Evolutionary conservation across 2,329 filamentous ascomycete genomes (phyloP).

Genomic region (Claviceps sp.): DNA sequence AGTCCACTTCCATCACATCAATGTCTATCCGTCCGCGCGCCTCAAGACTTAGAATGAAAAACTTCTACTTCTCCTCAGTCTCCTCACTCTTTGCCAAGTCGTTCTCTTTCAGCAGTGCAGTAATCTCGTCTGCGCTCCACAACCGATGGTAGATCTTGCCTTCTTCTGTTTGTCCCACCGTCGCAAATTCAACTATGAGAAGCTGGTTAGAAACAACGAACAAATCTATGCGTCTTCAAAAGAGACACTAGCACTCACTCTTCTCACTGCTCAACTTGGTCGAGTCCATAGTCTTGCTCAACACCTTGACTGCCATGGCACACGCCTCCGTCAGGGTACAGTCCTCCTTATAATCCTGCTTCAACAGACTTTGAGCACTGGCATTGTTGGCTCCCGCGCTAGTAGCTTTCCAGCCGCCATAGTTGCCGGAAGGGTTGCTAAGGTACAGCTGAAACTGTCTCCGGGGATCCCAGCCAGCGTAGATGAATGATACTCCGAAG

Average conservation of each 20-base stretch:
- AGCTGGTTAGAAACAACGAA: constrained; percentile 8
- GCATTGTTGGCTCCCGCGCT: constrained; percentile 97
- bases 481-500: constrained; percentile 98
- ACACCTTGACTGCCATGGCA: constrained; percentile 91
- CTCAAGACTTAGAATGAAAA: neutral
- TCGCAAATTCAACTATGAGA: constrained; percentile 81
- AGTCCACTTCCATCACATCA: constrained; percentile 5
- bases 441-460: constrained; percentile 98
- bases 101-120: constrained; percentile 84
- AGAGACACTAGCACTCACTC: constrained; percentile 50
- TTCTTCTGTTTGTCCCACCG: constrained; percentile 86
- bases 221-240: neutral
- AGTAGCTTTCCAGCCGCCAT: constrained; percentile 98
- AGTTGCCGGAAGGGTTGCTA: constrained; percentile 97
- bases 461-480: constrained; percentile 92
- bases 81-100: constrained; percentile 81
- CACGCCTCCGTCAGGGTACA: constrained; percentile 94
- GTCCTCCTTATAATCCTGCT: constrained; percentile 99
- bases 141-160: constrained; percentile 97
- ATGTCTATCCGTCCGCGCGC: constrained; percentile 5
- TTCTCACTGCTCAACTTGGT: constrained; percentile 98
- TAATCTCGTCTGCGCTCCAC: constrained; percentile 95
- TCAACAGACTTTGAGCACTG: constrained; percentile 88
- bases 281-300: constrained; percentile 99
- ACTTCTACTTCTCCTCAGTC: constrained; percentile 45